Evolutionary conservation across 441 rosid species (phyloP), one percentile per base, ranked within the genome.

Genomic region (Aleurites moluccanus): DNA sequence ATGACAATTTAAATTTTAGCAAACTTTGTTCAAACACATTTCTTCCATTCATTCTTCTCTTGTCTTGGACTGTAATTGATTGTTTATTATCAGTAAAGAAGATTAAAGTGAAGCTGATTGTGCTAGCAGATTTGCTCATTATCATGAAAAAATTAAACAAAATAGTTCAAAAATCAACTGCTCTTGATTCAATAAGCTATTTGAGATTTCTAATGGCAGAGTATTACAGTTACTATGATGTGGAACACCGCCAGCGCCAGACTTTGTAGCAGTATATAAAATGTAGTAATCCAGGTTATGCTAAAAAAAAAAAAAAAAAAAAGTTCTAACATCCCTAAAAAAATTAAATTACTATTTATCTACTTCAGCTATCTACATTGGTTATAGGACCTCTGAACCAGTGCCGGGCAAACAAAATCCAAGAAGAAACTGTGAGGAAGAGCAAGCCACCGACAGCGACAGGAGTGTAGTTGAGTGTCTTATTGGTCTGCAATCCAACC

Each of bases 381-480:
- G 92, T 84, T 74, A 89, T 77, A 3, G 98, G 98, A 79, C 99
- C 99, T 59, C 61, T 89, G 79, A 95, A 95, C 99, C 99, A 94
- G 74, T 86, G 86, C 10, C 92, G 87, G 47, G 93, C 97, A n/a
- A 87, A 81, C 14, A 94, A 10, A 79, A 92, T 81, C 98, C 99
- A 95, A 56, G 87, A 80, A 73, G 82, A 77, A 53, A 88, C 78
- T 0, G 86, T 79, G 28, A 95, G 80, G 70, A 88, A 44, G 57
- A 90, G 61, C 87, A 93, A 73, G 76, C 98, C 97, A 55, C 89
- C 83, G 2, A 95, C 98, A 3, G 99, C 99, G 33, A 92, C 93
- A 0, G 99, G 99, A 49, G 99, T 92, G 85, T 95, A 95, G 88
- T 91, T 92, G 78, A 92, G 97, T 7, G 95, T 95, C 86, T 91